Base-by-base conservation (phyloP, 1,139 yeast species). In the Pichia sp. region DNA sequence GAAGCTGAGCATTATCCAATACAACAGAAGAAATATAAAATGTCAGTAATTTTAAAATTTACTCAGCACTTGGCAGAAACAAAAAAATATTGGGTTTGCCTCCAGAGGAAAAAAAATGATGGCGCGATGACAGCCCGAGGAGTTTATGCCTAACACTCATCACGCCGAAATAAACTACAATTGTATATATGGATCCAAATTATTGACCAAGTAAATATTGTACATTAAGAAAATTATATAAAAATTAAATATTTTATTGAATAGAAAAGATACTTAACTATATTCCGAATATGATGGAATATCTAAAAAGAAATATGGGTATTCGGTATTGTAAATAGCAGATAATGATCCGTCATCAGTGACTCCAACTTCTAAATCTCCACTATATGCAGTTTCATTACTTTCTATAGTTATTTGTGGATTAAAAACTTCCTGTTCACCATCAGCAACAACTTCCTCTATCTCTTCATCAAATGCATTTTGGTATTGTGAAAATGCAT, bases 261-360 rank as follows among this genome's bases (percentile, higher is more conserved):
- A 22, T 39, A 39, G 18, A 22, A 16, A 13, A 16, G 13, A 31
- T 31, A 9, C 10, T 11, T 18, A 36, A 39, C 41, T 11, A 27
- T 41, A 29, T 5, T 56, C 55, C 9, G 50, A 33, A 44, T 56
- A 83, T 57, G 87, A 83, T 22, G 96, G 96, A 62, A 90, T 81
- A 51, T 89, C 96, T 53, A 88, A 74, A 70, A 89, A 96, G 79
- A 90, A 87, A 68, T 81, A 87, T 44, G 96, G 96, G 34, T 89
- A 80, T 65, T 84, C 78, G 2, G 96, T 87, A 50, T 84, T 81
- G 18, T 81, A 74, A 2, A 89, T 22, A 5, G 62, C 58, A 30
- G 46, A 45, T 19, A 56, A 33, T n/a, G 39, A 80, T 28, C 91
- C 82, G 53, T 71, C 52, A 52, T 71, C 49, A 28, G 49, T 72